A percentile compares a stretch with the other conserved stretches of the same genome.
Evolutionary conservation across 495 filamentous ascomycete genomes (phyloP).

Genomic region (Lasiosphaeria hispida): DNA sequence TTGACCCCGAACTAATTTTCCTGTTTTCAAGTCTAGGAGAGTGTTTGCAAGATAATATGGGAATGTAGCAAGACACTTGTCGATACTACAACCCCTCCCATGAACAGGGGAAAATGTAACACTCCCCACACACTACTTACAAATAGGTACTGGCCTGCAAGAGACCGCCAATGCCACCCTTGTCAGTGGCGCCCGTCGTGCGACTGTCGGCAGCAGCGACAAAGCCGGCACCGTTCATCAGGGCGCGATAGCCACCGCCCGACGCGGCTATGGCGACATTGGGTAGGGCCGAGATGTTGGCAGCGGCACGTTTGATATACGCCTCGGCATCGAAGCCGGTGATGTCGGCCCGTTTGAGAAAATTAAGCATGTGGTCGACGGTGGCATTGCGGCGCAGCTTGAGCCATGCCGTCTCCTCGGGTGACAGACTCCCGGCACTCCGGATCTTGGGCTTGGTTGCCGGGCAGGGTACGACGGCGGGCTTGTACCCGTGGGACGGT

Average conservation of each 20-base stretch:
- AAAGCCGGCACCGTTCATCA: constrained; percentile 86
- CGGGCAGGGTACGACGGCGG: constrained; percentile 52
- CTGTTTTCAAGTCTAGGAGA: too few species aligned
- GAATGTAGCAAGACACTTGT: too few species aligned
- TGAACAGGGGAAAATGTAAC: too few species aligned
- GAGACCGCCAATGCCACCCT: constrained; percentile 78
- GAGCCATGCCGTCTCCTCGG: constrained; percentile 67
- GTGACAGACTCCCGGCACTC: constrained; percentile 56
- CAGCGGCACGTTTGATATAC: constrained; percentile 61
- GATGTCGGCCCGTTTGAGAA: constrained; percentile 72
- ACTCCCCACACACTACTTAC: not conserved
- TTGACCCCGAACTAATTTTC: too few species aligned
- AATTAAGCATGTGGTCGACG: constrained; percentile 64
- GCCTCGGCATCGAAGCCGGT: constrained; percentile 67
- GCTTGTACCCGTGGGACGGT: constrained; percentile 56
- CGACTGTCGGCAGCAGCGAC: constrained; percentile 81
- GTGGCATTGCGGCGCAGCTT: constrained; percentile 53
- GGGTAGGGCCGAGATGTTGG: constrained; percentile 60
- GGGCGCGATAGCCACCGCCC: constrained; percentile 78
- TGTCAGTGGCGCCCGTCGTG: constrained; percentile 59
- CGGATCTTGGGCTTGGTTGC: constrained; percentile 45
- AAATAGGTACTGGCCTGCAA: constrained; percentile 84
- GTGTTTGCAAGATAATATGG: too few species aligned
- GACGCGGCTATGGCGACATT: constrained; percentile 64
- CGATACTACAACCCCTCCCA: too few species aligned